phyloP scores from a whole-genome alignment of 2,329 filamentous ascomycete genomes.

The Tolypocladium amazonense region DNA sequence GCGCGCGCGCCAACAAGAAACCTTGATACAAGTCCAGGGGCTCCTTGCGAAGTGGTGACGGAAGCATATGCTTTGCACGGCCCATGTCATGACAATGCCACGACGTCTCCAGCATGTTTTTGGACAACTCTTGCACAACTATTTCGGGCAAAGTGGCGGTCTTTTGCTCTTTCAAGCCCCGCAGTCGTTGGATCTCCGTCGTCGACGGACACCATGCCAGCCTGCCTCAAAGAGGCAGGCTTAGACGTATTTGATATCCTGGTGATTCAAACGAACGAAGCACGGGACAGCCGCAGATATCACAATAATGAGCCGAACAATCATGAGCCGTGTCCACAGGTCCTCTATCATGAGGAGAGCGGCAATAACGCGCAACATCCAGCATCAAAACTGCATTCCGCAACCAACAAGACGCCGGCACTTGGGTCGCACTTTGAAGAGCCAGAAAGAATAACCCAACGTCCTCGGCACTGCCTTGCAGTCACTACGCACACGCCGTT shows the following conservation, averaged over 20 bases:
- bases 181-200: background rate
- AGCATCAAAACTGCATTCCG: background rate
- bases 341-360: background rate
- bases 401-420: background rate
- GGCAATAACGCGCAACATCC: background rate
- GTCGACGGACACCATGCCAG: background rate
- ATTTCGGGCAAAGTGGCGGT: background rate
- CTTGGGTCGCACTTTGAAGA: background rate
- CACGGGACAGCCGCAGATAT: background rate
- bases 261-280: background rate
- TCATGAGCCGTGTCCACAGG: background rate
- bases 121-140: too few relatives aligned
- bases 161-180: background rate
- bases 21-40: background rate
- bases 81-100: background rate
- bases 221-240: background rate
- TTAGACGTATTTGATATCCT: background rate
- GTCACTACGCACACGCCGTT: background rate
- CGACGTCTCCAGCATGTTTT: background rate
- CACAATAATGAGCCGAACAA: background rate
- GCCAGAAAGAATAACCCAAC: background rate
- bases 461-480: background rate
- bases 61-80: background rate
- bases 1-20: too few relatives aligned
- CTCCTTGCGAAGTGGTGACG: background rate